Base-by-base conservation (phyloP, 2,329 filamentous ascomycete species). In the Colletotrichum truncatum region DNA sequence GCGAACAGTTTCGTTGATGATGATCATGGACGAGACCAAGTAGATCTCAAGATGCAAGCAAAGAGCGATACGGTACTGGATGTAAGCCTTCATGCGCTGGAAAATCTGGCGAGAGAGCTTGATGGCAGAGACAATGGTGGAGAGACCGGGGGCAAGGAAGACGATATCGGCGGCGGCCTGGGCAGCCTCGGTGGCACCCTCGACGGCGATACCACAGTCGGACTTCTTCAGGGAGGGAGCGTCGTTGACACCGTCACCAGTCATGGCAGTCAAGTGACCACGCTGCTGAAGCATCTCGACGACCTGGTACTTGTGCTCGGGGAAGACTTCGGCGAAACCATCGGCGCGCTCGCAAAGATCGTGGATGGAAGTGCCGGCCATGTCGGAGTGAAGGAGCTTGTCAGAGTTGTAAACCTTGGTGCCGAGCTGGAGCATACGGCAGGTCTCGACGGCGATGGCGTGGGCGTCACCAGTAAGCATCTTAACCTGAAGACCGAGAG, bases 331-430 rank as follows among this genome's bases (percentile, higher is more conserved):
- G 69, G 89, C 89, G 78, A 91, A 91, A 78, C 89, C 89, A 73
- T 92, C 89, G 63, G 89, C 89, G 72, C 89, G 88, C 82, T 93
- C 91, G 68, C 92, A 90, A 30, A 93, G 87, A 75, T 93, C 91
- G 81, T 93, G 89, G 80, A 92, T 89, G 66, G 89, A 89, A 69
- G 89, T 88, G 71, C 91, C 91, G 65, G 88, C 86, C 67, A 93
- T 86, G 83, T 91, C 91, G 80, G 90, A 90, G 80, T 92, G 89
- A 72, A 93, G 92, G 70, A 93, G 86, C 81, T 89, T 90, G 75
- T 91, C 88, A 66, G 91, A 93, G 83, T 93, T 92, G 84, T 93
- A 93, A 70, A 93, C 91, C 84, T 93, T 93, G 76, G 91, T 93
- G 72, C 90, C 90, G 65, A 93, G 87, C 70, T 90, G 89, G 76